Evolutionary conservation across 192 early-diverging fungal genomes (phyloP), one percentile per base, ranked within the genome.

Genomic region (Gigaspora rosea): DNA sequence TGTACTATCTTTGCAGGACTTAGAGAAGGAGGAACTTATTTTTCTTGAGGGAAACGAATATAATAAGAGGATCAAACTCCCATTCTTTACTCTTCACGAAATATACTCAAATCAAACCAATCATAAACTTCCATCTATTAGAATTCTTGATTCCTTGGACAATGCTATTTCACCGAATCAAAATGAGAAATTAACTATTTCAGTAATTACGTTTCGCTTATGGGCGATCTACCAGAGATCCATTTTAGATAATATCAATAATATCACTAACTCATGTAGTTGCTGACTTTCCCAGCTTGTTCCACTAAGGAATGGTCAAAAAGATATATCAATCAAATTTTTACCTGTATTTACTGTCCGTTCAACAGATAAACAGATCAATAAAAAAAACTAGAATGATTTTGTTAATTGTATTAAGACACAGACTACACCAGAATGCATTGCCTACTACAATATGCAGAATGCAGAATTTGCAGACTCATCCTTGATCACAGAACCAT

Each of bases 211-310:
- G 1, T 68, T 68, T 50, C 15, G 66, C 7, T 16, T 68, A 68
- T 68, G 46, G 66, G 46, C n/a, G 6, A 68, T 68, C 66, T 36
- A 68, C 15, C 46, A 68, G 46, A 68, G 46, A 68, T 68, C 66
- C 18, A 49, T 49, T 27, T 27, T 1, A 27, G 27, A 27, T 27
- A 27, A 27, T 68, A 8, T 46, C n/a, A 48, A 68, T 46, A 8
- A 27, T 11, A 46, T 22, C 66, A 36, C 48, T 46, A 13, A 49
- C n/a, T 7, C 20, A 50, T 68, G n/a, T 13, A 50, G 48, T 22
- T 68, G 47, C 48, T 10, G 1, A 32, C 59, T 68, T 10, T 18
- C 46, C 46, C 8, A 46, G 41, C 48, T 68, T 1, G n/a, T 68
- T 16, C 66, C 65, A 47, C 36, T 67, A 0, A 41, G 64, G n/a